Evolutionary conservation across 2,329 filamentous ascomycete genomes (phyloP).

Genomic region (Claviceps digitariae): DNA sequence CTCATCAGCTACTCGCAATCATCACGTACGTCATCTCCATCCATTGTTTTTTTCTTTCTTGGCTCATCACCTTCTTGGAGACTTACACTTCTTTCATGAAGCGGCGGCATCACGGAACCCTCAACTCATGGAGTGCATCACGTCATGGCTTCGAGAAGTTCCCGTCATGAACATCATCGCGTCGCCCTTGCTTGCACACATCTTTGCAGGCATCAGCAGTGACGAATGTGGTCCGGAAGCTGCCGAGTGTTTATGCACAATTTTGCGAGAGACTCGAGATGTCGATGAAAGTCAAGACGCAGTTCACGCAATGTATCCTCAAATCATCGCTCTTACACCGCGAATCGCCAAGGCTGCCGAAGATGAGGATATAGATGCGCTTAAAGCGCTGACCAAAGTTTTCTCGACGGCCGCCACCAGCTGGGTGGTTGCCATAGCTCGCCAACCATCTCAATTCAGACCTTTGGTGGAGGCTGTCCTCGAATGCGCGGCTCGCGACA

Average conservation of each 20-base stretch:
- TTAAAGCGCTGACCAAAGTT: slow-evolving; percentile 78
- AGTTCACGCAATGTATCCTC: slow-evolving; percentile 72
- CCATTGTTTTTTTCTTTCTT: neutral
- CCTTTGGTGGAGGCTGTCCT: slow-evolving; percentile 78
- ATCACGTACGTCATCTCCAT: slow-evolving; percentile 48
- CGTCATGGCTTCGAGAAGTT: slow-evolving; percentile 91
- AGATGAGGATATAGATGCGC: slow-evolving; percentile 71
- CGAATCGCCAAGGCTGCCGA: slow-evolving; percentile 63
- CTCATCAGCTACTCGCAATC: slow-evolving; percentile 86
- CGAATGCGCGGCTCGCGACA: slow-evolving; percentile 81
- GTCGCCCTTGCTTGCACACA: slow-evolving; percentile 69
- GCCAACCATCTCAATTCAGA: slow-evolving; percentile 69
- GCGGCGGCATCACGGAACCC: slow-evolving; percentile 72
- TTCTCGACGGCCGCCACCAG: slow-evolving; percentile 89
- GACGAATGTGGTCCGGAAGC: slow-evolving; percentile 75
- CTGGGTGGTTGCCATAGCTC: slow-evolving; percentile 85
- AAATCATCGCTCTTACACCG: slow-evolving; percentile 61
- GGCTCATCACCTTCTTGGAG: neutral
- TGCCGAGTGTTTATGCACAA: slow-evolving; percentile 81
- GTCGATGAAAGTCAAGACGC: slow-evolving; percentile 78
- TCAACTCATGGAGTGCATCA: slow-evolving; percentile 85
- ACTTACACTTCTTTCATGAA: slow-evolving; percentile 18
- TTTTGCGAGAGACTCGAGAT: slow-evolving; percentile 83
- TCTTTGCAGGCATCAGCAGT: slow-evolving; percentile 63
- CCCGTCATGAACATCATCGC: slow-evolving; percentile 70